These are phyloP conservation scores for Colletotrichum filicis DNA, from an alignment of 2,329 filamentous ascomycete species.

Conservation along the genomic window DNA sequence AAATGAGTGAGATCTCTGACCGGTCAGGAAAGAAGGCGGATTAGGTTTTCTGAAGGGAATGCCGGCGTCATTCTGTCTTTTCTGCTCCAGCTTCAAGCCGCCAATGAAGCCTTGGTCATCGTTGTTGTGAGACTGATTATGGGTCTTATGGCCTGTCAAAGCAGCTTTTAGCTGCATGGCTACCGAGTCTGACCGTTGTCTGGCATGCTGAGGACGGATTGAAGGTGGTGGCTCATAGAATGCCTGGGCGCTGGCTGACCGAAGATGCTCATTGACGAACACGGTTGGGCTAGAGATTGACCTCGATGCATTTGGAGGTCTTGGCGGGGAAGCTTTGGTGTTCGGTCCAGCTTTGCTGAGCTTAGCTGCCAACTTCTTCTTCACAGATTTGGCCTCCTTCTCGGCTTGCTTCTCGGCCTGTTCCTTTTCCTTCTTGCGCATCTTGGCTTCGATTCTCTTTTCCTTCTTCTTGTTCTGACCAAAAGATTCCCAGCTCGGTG, in stretches of 20 bases:
- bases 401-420: constrained; percentile 44
- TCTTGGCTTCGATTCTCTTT: constrained; percentile 56
- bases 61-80: constrained; percentile 45
- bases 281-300: constrained; percentile 22
- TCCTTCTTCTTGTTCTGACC: constrained; percentile 64
- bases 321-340: constrained; percentile 25
- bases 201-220: constrained; percentile 20
- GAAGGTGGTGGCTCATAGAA: constrained; percentile 21
- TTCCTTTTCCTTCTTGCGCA: constrained; percentile 55
- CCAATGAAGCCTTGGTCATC: constrained; percentile 52
- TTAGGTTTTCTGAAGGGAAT: constrained; percentile 12
- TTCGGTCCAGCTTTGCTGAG: constrained; percentile 51
- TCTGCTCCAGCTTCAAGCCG: constrained; percentile 52
- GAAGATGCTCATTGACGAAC: constrained; percentile 19
- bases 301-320: constrained; percentile 28
- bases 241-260: constrained; percentile 20
- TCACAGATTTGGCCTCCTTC: constrained; percentile 50
- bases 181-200: constrained; percentile 33
- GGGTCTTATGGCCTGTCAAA: constrained; percentile 35
- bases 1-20: constrained; percentile 28
- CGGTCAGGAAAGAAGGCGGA: constrained; percentile 1
- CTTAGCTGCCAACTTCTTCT: constrained; percentile 47
- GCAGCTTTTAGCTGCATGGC: constrained; percentile 34
- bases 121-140: neutral
- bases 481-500: constrained; percentile 71